These are phyloP conservation scores for Aspergillus affinis DNA, from an alignment of 495 filamentous ascomycete genomes.

Conservation along the genomic window DNA sequence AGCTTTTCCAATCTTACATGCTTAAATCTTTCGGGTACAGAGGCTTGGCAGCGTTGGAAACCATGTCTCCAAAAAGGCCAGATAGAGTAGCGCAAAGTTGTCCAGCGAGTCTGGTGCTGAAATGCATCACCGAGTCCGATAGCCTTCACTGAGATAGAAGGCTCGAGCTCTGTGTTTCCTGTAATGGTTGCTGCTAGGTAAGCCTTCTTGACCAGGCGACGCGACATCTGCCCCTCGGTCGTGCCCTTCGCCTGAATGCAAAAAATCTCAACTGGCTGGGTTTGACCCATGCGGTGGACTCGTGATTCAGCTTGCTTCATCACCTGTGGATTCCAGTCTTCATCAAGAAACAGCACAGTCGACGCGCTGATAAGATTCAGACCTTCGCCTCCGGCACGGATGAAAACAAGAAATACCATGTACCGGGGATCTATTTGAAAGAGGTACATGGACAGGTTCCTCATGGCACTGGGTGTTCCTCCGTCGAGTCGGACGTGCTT, in stretches of 20 bases:
- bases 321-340: conserved; percentile 68
- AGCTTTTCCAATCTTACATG: background rate
- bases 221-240: conserved; percentile 64
- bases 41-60: background rate
- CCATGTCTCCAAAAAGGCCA: background rate
- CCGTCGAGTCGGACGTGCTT: conserved; percentile 60
- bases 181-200: conserved; percentile 65
- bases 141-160: background rate
- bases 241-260: conserved; percentile 60
- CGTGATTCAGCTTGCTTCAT: conserved; percentile 60
- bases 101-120: background rate
- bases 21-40: background rate
- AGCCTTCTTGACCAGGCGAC: conserved; percentile 63
- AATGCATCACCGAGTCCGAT: conserved; percentile 14
- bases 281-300: conserved; percentile 61
- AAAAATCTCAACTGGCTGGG: conserved; percentile 56
- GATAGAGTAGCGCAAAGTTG: conserved; percentile 27
- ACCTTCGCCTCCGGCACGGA: conserved; percentile 62
- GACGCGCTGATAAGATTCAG: conserved; percentile 61
- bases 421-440: conserved; percentile 54
- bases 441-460: conserved; percentile 58
- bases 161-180: conserved; percentile 27
- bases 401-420: conserved; percentile 64
- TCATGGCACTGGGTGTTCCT: conserved; percentile 47
- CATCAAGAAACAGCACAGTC: conserved; percentile 63